Conservation (phyloP, 495 filamentous ascomycete genomes). For the Terfezia boudieri region DNA sequence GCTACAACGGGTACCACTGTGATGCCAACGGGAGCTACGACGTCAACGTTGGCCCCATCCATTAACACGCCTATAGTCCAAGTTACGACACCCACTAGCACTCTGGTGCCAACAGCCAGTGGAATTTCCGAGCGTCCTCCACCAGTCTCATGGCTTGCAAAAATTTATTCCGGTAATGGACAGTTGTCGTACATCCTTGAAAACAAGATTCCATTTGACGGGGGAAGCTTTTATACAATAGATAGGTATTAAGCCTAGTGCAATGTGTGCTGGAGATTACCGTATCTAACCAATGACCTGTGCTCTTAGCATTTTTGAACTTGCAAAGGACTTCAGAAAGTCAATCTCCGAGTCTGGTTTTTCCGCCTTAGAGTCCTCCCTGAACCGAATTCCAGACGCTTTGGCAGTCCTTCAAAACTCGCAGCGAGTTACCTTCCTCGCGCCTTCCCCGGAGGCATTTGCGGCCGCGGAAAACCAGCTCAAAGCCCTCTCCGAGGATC, state of each 20-base stretch:
- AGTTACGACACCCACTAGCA: too few relatives aligned
- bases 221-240: background rate
- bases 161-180: background rate
- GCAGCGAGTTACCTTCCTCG: background rate
- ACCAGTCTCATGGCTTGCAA: background rate
- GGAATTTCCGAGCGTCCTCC: too few relatives aligned
- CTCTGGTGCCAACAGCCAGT: too few relatives aligned
- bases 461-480: background rate
- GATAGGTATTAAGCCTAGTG: background rate
- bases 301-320: background rate
- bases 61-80: too few relatives aligned
- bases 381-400: background rate
- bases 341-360: background rate
- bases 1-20: too few relatives aligned
- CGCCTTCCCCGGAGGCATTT: background rate
- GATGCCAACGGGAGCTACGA: too few relatives aligned
- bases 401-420: background rate
- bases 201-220: background rate
- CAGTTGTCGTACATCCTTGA: background rate
- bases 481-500: too few relatives aligned
- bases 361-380: background rate
- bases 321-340: background rate
- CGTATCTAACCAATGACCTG: too few relatives aligned
- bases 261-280: too few relatives aligned
- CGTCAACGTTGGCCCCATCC: too few relatives aligned